Evolutionary conservation across 2,329 filamentous ascomycete genomes (phyloP), one percentile per base, ranked within the genome.

Genomic region (Trichoderma simmonsii): DNA sequence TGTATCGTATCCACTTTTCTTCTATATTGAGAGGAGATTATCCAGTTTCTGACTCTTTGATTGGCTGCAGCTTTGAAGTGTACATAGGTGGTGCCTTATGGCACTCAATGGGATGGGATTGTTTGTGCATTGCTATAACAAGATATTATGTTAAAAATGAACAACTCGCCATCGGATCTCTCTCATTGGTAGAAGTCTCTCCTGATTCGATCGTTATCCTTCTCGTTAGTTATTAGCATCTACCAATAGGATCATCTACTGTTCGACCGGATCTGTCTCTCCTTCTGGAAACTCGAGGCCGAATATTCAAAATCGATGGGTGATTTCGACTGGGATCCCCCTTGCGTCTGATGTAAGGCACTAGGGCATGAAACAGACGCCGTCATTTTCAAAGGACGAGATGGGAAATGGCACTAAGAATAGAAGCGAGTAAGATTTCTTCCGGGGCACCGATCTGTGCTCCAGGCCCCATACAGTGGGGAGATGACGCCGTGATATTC

Each of bases 361-460:
- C 69, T 43, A 61, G 59, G 59, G 43, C 70, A 54, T 75, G 73
- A 75, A 75, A 75, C 73, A 74, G 71, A 28, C 62, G 74, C 71
- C 64, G 72, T 63, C 36, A 48, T n/a, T 69, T 51, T 66, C 26
- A 48, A 48, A 32, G 15, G 56, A 28, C 57, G 32, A 48, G 69
- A 71, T 60, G 65, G 69, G 61, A 18, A 62, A 61, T 34, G 39
- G 30, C 67, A 59, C 67, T 54, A 62, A 70, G 57, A 60, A 26
- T 28, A 51, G 26, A 54, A n/a, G 48, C 26, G 24, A 69, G 39
- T 32, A 61, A 60, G 66, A 61, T 60, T 69, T 34, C 56, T 36
- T 51, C 36, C n/a, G 26, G 56, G 39, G 9, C 51, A 43, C n/a
- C 67, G 67, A 62, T 70, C 67, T 51, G 28, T 54, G 56, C 39